Evolutionary conservation across 768 basidiomycete species (phyloP).

Genomic region (Macrolepiota fuliginosa): DNA sequence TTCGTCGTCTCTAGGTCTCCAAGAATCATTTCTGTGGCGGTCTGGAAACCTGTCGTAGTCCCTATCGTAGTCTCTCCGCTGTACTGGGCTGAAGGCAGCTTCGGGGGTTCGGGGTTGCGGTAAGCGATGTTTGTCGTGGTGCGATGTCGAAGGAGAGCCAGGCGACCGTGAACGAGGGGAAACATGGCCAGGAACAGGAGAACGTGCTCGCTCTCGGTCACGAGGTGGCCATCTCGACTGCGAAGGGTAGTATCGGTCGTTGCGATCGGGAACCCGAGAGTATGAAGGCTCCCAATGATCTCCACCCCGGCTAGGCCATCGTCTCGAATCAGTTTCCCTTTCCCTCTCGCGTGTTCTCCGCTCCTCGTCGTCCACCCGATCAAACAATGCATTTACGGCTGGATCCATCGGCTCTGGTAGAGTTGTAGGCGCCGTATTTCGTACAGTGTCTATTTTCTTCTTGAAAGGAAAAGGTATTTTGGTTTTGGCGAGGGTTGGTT

Average conservation of each 20-base stretch:
- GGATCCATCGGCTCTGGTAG: slow-evolving; percentile 19
- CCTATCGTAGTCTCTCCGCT: slow-evolving; percentile 30
- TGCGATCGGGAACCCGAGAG: slow-evolving; percentile 12
- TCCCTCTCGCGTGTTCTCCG: slow-evolving; percentile 23
- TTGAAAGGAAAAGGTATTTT: slow-evolving; percentile 81
- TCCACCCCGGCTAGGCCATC: slow-evolving; percentile 15
- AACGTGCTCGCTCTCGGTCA: slow-evolving; percentile 23
- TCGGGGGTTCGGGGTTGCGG: slow-evolving; percentile 35
- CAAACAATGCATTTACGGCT: slow-evolving; percentile 26
- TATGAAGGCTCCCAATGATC: slow-evolving; percentile 37
- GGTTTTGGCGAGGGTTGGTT: slow-evolving; percentile 33
- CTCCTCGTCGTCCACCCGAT: slow-evolving; percentile 46
- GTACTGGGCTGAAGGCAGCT: slow-evolving; percentile 36
- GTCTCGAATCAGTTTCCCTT: slow-evolving; percentile 32
- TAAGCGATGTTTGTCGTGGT: slow-evolving; percentile 35
- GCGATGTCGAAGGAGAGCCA: slow-evolving; percentile 6
- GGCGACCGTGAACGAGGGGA: slow-evolving; percentile 22
- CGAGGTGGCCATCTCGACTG: slow-evolving; percentile 14
- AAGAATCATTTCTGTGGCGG: slow-evolving; percentile 13
- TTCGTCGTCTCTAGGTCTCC: slow-evolving; percentile 28
- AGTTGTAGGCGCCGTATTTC: slow-evolving; percentile 8
- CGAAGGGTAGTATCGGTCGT: slow-evolving; percentile 7
- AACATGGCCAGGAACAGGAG: slow-evolving; percentile 24
- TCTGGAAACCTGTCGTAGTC: slow-evolving; percentile 30
- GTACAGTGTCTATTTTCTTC: slow-evolving; percentile 35